phyloP scores from a whole-genome alignment of 2,329 filamentous ascomycete species.

The Colletotrichum godetiae region DNA sequence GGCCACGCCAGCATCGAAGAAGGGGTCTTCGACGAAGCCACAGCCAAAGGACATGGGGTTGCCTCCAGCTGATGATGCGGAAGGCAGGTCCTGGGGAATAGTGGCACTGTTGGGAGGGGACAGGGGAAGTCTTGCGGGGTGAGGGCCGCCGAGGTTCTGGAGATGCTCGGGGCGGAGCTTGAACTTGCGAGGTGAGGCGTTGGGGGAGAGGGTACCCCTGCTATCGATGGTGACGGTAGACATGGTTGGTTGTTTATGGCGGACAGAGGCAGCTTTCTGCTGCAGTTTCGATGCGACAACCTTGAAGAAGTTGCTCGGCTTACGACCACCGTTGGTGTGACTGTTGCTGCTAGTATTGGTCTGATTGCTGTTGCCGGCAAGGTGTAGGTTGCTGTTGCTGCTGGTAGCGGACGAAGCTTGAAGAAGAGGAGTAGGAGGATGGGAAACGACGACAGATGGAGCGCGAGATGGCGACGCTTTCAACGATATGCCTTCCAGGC shows the following conservation, averaged over 20 bases:
- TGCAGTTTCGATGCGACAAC: conserved; percentile 54
- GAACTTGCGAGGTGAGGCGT: conserved; percentile 43
- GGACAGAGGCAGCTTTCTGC: conserved; percentile 51
- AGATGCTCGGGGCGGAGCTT: conserved; percentile 45
- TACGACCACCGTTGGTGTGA: conserved; percentile 37
- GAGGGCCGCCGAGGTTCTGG: conserved; percentile 20
- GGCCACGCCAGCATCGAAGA: conserved; percentile 44
- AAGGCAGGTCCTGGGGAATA: conserved; percentile 38
- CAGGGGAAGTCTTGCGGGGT: conserved; percentile 38
- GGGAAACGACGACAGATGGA: conserved; percentile 34
- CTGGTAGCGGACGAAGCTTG: conserved; percentile 42
- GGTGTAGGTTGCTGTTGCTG: conserved; percentile 41
- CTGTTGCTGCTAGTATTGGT: conserved; percentile 37
- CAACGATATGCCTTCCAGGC: conserved; percentile 60
- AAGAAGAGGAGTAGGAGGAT: conserved; percentile 40
- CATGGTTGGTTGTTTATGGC: conserved; percentile 37
- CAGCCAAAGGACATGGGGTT: conserved; percentile 45
- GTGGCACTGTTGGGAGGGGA: conserved; percentile 41
- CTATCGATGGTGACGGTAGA: conserved; percentile 33
- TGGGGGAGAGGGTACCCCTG: conserved; percentile 34
- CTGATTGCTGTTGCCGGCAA: conserved; percentile 40
- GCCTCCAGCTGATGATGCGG: conserved; percentile 18
- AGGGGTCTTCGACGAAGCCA: conserved; percentile 53
- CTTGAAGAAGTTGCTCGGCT: conserved; percentile 53
- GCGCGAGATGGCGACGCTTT: conserved; percentile 41